These are phyloP conservation scores for Tylopilus felleus DNA, from an alignment of 768 basidiomycete species.

Conservation along the genomic window DNA sequence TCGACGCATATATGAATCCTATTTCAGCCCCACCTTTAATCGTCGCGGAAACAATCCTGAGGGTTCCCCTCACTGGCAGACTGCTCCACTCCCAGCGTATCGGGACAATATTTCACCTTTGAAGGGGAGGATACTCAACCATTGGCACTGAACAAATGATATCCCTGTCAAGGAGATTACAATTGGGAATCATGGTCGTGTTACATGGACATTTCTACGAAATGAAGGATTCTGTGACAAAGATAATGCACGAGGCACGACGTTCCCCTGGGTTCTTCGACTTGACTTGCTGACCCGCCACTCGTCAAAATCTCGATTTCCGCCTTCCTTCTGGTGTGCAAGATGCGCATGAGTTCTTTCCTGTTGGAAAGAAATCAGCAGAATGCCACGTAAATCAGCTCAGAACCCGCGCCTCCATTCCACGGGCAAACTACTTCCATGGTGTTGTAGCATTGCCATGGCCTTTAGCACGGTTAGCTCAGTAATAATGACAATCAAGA, in stretches of 20 bases:
- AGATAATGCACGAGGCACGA: conserved; percentile 27
- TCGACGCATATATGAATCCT: too few species aligned
- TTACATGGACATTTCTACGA: conserved; percentile 26
- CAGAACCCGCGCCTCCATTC: conserved; percentile 62
- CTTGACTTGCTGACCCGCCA: conserved; percentile 1
- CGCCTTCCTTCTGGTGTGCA: conserved; percentile 82
- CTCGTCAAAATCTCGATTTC: conserved; percentile 75
- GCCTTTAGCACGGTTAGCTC: conserved; percentile 46
- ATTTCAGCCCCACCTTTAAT: too few species aligned
- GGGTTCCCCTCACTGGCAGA: too few species aligned
- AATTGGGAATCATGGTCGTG: not conserved
- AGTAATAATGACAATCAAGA: not conserved
- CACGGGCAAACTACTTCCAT: conserved; percentile 40
- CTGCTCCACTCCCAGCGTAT: too few species aligned
- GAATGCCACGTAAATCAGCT: not conserved
- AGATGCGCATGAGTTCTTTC: conserved; percentile 76
- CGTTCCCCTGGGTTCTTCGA: conserved; percentile 9
- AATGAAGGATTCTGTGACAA: conserved; percentile 23
- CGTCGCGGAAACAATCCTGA: too few species aligned
- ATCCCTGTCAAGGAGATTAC: too few species aligned
- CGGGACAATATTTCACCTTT: too few species aligned
- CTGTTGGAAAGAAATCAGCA: conserved; percentile 37
- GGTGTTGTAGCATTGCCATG: conserved; percentile 53
- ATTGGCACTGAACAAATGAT: too few species aligned
- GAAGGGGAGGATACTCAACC: too few species aligned